Evolutionary conservation across 2,329 filamentous ascomycete genomes (phyloP), one percentile per base, ranked within the genome.

Genomic region (Davidsoniella virescens): DNA sequence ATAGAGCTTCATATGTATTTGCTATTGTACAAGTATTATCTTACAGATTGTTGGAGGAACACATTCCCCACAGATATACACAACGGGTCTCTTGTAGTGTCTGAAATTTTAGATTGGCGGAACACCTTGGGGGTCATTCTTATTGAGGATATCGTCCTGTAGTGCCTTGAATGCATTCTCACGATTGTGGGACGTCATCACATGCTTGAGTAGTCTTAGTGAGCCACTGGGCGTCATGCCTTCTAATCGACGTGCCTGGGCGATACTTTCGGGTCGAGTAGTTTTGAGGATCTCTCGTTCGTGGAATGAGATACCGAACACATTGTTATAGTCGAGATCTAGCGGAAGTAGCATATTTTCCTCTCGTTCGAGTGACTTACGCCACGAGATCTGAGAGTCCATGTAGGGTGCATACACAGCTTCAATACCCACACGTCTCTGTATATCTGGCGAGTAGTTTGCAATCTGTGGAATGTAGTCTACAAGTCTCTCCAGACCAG

Each of bases 341-440:
- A 70, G 57, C 0, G 90, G 87, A 10, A 98, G 66, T 12, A 69
- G 68, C 12, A 95, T 65, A 6, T 70, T 70, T 62, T 95, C 92
- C 60, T 96, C 90, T 47, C 79, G 76, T 53, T 78, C 68, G 62
- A 94, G 83, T 5, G 74, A 71, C 29, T 72, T 71, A 17, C 81
- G 81, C 53, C 80, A 72, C 2, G 73, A 71, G 23, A 72, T 70
- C 62, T 96, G 87, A 58, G 79, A 76, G 43, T 71, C 73, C 37
- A 94, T 80, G 62, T 94, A 94, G 0, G 90, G 90, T 1, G 84
- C 86, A 62, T 98, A 98, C 2, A 76, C 71, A 12, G 83, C 83
- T 64, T 95, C 87, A 57, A 95, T 84, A 40, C 75, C 72, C 6
- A 95, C 82, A 41, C 90, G 77, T 48, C 70, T 67, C 55, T 74